Percentiles rank a stretch among this genome's conserved stretches.
Conservation (phyloP, 2,329 filamentous ascomycete species). For the Verticillium dahliae region DNA sequence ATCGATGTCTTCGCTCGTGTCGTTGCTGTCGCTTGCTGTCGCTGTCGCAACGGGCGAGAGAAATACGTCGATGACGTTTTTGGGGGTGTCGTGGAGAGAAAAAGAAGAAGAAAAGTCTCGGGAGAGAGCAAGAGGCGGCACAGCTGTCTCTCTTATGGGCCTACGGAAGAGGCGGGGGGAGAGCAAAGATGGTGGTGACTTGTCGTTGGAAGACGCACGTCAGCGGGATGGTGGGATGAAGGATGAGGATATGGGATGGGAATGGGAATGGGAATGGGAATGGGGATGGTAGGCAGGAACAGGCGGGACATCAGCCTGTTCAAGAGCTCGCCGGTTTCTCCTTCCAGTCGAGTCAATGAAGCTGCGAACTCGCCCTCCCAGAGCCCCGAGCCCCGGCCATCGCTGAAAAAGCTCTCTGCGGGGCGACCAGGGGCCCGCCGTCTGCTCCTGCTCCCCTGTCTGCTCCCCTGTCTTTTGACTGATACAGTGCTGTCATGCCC, state of each 20-base stretch:
- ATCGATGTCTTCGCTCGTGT: neutral
- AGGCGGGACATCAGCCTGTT: neutral
- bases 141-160: neutral
- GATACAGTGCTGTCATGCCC: neutral
- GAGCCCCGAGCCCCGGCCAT: neutral
- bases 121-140: neutral
- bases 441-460: too few species aligned
- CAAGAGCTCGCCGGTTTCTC: neutral
- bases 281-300: too few species aligned
- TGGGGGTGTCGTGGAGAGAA: neutral
- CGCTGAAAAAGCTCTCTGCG: neutral
- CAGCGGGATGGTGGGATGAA: neutral
- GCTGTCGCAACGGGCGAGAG: neutral
- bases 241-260: neutral
- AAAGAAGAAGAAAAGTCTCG: neutral
- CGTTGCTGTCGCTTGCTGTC: neutral
- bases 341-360: neutral
- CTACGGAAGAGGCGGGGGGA: too few species aligned
- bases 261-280: too few species aligned
- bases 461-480: neutral
- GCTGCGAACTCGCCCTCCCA: neutral
- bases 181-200: neutral
- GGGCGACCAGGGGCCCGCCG: neutral
- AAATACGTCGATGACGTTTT: neutral
- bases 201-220: neutral